Conservation (phyloP, 2,329 filamentous ascomycete genomes). For the Fusarium euwallaceae region DNA sequence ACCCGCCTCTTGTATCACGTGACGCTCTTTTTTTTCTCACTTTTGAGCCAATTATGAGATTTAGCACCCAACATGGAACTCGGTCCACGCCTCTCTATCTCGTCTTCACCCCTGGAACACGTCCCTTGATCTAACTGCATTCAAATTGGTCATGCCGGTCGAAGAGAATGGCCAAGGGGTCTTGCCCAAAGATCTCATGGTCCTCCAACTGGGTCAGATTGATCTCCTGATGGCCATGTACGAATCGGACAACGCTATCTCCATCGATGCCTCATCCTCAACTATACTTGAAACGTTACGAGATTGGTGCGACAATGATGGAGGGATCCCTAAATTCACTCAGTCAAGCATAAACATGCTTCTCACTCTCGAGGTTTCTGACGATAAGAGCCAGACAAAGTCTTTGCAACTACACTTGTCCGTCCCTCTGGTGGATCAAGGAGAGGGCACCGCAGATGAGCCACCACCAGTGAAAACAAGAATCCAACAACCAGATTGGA, state of each 20-base stretch:
- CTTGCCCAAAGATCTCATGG: conserved; percentile 59
- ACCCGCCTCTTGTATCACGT: neutral
- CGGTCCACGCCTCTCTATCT: neutral
- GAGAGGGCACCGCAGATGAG: conserved; percentile 42
- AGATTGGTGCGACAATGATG: conserved; percentile 40
- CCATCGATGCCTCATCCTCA: conserved; percentile 42
- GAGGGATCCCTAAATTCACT: conserved; percentile 15
- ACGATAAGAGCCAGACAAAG: conserved; percentile 18
- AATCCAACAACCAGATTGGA: conserved; percentile 64
- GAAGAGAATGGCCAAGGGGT: neutral
- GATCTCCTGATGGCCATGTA: conserved; percentile 69
- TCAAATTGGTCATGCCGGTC: neutral
- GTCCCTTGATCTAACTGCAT: no score
- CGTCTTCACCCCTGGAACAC: rapidly evolving
- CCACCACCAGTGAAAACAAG: conserved; percentile 57
- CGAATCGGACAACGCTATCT: conserved; percentile 52
- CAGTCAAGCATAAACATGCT: conserved; percentile 39
- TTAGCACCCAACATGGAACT: neutral
- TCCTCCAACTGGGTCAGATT: conserved; percentile 62
- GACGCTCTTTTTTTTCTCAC: neutral
- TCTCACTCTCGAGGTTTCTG: conserved; percentile 44
- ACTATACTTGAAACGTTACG: conserved; percentile 35
- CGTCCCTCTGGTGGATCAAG: conserved; percentile 48
- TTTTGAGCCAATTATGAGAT: neutral
- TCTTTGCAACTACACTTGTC: conserved; percentile 52